Conservation (phyloP, 1,284 basidiomycete species). For the Leccinum variabile region DNA sequence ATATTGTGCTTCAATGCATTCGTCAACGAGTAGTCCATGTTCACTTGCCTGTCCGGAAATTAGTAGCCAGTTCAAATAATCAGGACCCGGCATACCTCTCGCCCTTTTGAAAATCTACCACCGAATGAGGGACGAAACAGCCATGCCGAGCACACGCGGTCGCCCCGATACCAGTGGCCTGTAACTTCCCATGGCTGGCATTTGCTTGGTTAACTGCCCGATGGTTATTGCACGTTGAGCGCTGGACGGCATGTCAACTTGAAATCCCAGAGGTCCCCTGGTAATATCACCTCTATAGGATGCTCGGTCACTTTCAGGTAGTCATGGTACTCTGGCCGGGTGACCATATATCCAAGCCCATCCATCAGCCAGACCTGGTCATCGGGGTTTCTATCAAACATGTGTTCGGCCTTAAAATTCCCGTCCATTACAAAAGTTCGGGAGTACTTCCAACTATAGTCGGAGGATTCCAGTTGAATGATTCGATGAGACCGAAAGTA, state of each 20-base stretch:
- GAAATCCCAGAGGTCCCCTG: neutral
- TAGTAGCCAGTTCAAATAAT: no score
- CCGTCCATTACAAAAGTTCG: slow-evolving; percentile 12
- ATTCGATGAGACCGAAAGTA: neutral
- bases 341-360: slow-evolving; percentile 13
- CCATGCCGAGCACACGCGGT: slow-evolving; percentile 22
- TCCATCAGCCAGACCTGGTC: slow-evolving; percentile 17
- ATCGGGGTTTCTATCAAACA: neutral
- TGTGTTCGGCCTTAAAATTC: slow-evolving; percentile 17
- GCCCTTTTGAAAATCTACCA: slow-evolving; percentile 6
- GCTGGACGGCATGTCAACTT: neutral
- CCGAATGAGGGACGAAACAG: slow-evolving; percentile 18
- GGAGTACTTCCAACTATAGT: slow-evolving; percentile 8
- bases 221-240: slow-evolving; percentile 12
- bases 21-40: slow-evolving; percentile 25
- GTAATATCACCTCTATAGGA: neutral
- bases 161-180: slow-evolving; percentile 19
- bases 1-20: slow-evolving; percentile 12
- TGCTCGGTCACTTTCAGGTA: neutral
- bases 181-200: slow-evolving; percentile 2
- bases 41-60: slow-evolving; percentile 15
- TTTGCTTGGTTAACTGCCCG: slow-evolving; percentile 11
- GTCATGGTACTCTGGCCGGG: neutral
- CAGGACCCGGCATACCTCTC: slow-evolving; percentile 12
- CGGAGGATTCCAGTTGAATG: neutral